phyloP scores from a whole-genome alignment of 164 flowering plant genomes.

The Piper betle region DNA sequence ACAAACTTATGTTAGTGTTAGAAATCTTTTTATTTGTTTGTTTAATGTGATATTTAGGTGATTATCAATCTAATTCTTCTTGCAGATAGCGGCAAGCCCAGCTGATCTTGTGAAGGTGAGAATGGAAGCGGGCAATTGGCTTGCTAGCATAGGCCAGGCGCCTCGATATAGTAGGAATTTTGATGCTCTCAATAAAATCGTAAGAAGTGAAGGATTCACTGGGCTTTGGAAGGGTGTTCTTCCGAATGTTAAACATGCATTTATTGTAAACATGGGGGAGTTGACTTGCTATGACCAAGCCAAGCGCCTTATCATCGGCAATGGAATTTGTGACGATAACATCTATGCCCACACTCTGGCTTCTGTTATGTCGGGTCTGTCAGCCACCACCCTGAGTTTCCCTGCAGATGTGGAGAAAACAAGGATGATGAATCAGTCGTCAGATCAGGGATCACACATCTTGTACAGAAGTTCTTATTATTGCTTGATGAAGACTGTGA shows the following conservation, averaged over 20 bases:
- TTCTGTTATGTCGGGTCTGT: constrained; percentile 75
- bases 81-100: constrained; percentile 82
- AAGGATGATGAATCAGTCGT: constrained; percentile 80
- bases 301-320: constrained; percentile 42
- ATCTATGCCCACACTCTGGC: constrained; percentile 74
- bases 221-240: constrained; percentile 92
- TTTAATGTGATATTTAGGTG: not conserved
- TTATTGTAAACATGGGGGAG: constrained; percentile 92
- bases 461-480: constrained; percentile 56
- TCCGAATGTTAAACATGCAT: constrained; percentile 80
- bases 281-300: constrained; percentile 91
- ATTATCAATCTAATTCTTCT: not conserved
- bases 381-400: constrained; percentile 81
- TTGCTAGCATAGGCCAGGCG: constrained; percentile 43
- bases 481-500: constrained; percentile 66
- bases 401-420: constrained; percentile 94
- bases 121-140: constrained; percentile 77
- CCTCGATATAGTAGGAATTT: constrained; percentile 59
- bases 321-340: constrained; percentile 45
- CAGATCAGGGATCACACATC: constrained; percentile 16
- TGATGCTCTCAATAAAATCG: constrained; percentile 55
- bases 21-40: not conserved
- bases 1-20: too few species aligned
- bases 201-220: constrained; percentile 39
- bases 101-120: constrained; percentile 92